Evolutionary conservation across 345 rosid genomes (phyloP), one percentile per base, ranked within the genome.

Genomic region (Brassica rapa): DNA sequence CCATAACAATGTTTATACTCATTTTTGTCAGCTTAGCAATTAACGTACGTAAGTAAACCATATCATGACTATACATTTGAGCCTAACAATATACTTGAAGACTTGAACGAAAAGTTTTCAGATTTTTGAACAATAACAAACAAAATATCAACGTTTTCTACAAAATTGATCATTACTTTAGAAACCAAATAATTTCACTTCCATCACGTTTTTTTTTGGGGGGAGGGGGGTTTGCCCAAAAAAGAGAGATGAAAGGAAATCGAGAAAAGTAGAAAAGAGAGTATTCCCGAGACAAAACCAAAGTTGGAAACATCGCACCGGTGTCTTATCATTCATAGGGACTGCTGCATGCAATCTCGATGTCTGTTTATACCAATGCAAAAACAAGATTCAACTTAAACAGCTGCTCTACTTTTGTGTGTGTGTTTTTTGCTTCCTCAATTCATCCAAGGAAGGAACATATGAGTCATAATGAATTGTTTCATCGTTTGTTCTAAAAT

Each of bases 341-440:
- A 67, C 77, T 73, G 69, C 64, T 73, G 69, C 82, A 68, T 73
- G 75, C 82, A 80, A 27, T 80, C 74, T 74, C 75, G 64, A 79
- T 74, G 66, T 73, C 60, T 73, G 60, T 62, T 79, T 59, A 67
- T 61, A 46, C 76, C 56, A 62, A 61, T 69, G 35, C 37, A 51
- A 76, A 14, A 21, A 39, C 66, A 4, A 61, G 8, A 11, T 55
- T 41, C 9, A 67, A 41, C 10, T 41, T 6, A 59, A 69, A 29
- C 35, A 70, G 63, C 55, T 46, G 69, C 56, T 70, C 39, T 5
- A 14, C 21, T 27, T 35, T 49, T 62, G 30, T 30, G 6, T 8
- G 7, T 33, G 7, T 33, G 16, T 35, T 21, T 16, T 32, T 29
- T 8, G 10, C 33, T 65, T 39, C 49, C 11, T 57, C n/a, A 23